Percentiles rank a stretch among this genome's conserved stretches.
Conservation (phyloP, 371 early-diverging fungal genomes). For the Mucor racemosus region DNA sequence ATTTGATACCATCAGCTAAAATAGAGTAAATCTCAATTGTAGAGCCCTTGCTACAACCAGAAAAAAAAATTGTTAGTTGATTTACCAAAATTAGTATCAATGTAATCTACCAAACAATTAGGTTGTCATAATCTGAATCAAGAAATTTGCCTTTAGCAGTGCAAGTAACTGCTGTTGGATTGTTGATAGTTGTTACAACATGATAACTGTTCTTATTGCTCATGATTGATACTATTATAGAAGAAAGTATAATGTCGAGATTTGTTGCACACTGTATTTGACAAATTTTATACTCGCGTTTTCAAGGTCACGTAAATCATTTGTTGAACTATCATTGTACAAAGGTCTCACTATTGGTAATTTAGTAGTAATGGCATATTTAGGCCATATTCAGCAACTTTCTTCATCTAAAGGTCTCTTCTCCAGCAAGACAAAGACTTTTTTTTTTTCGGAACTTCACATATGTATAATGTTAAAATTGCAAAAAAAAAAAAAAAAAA, state of each 20-base stretch:
- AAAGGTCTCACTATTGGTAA: no score
- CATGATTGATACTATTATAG: neutral
- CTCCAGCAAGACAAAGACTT: no score
- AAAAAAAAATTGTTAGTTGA: neutral
- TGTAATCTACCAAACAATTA: slow-evolving; percentile 62
- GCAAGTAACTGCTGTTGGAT: slow-evolving; percentile 16
- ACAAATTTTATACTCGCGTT: neutral
- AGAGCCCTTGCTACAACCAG: slow-evolving; percentile 58
- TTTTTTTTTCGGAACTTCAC: no score
- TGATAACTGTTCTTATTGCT: slow-evolving; percentile 14
- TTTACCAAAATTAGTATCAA: neutral
- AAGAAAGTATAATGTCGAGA: neutral
- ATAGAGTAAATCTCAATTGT: slow-evolving; percentile 63
- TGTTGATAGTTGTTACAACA: slow-evolving; percentile 23
- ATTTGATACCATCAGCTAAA: slow-evolving; percentile 48
- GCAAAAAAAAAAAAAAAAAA: no score
- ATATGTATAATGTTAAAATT: no score
- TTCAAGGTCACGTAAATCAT: slow-evolving; percentile 2
- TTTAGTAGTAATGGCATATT: no score
- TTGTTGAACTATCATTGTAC: no score
- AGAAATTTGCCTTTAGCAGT: slow-evolving; percentile 61
- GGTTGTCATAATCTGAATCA: slow-evolving; percentile 55
- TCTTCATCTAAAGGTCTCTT: no score
- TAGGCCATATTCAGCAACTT: no score
- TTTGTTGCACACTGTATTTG: slow-evolving; percentile 1